Evolutionary conservation across 2,329 filamentous ascomycete species (phyloP).

Genomic region (Trichoderma cornu-damae): DNA sequence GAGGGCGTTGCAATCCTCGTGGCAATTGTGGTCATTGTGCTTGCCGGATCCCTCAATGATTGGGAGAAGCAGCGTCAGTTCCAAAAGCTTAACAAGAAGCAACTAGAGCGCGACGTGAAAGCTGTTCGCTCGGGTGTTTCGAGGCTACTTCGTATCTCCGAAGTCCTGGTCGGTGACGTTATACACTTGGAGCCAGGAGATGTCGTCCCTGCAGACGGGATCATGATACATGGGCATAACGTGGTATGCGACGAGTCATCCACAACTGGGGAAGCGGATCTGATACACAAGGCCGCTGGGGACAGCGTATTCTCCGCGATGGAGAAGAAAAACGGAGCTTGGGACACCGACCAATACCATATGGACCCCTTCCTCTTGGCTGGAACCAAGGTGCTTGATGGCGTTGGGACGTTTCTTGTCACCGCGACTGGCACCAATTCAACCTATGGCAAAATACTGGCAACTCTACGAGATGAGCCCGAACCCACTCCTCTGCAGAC

Average conservation of each 20-base stretch:
- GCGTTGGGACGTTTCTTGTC: slow-evolving; percentile 49
- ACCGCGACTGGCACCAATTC: slow-evolving; percentile 54
- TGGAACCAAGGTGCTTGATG: slow-evolving; percentile 44
- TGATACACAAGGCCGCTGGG: slow-evolving; percentile 61
- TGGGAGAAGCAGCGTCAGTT: slow-evolving; percentile 66
- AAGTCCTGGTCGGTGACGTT: slow-evolving; percentile 65
- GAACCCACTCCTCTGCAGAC: slow-evolving; percentile 51
- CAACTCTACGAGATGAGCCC: slow-evolving; percentile 48
- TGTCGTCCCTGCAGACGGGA: slow-evolving; percentile 64
- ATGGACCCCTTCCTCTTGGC: slow-evolving; percentile 63
- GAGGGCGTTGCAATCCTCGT: slow-evolving; percentile 58
- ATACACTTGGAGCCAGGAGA: slow-evolving; percentile 65
- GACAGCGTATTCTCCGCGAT: slow-evolving; percentile 46
- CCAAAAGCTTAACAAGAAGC: slow-evolving; percentile 55
- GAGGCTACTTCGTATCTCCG: slow-evolving; percentile 58
- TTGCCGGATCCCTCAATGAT: slow-evolving; percentile 60
- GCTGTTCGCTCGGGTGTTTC: slow-evolving; percentile 62
- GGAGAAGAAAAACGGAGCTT: slow-evolving; percentile 40
- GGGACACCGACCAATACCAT: no score
- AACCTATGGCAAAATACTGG: slow-evolving; percentile 51
- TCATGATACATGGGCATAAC: slow-evolving; percentile 54
- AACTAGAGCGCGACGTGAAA: slow-evolving; percentile 61
- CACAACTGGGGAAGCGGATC: slow-evolving; percentile 68
- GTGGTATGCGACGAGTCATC: slow-evolving; percentile 67
- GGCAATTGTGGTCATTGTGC: slow-evolving; percentile 47